A percentile compares a stretch with the other conserved stretches of the same genome.
Evolutionary conservation across 1,139 yeast genomes (phyloP).

Genomic region (Yamadazyma pseudoaaseri): DNA sequence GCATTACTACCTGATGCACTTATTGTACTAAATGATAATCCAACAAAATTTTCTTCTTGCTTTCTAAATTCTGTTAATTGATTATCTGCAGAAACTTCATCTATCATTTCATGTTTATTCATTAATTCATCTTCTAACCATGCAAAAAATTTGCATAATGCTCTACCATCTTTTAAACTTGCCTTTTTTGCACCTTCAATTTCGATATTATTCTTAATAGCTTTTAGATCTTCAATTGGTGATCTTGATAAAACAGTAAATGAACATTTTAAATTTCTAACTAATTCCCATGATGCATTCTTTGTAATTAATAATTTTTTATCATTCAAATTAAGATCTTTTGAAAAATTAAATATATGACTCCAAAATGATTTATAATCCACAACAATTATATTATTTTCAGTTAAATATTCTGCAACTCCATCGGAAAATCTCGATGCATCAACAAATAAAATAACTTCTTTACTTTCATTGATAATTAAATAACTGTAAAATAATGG

Average conservation of each 20-base stretch:
- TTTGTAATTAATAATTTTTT: constrained; percentile 59
- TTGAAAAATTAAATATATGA: constrained; percentile 44
- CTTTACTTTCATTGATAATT: constrained; percentile 47
- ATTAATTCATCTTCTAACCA: constrained; percentile 78
- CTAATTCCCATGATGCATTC: constrained; percentile 79
- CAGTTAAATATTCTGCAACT: constrained; percentile 31
- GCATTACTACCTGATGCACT: constrained; percentile 93
- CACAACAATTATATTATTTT: constrained; percentile 45
- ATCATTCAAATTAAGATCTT: constrained; percentile 35
- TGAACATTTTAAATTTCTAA: constrained; percentile 46
- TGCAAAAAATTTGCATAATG: constrained; percentile 73
- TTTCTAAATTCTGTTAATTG: constrained; percentile 65
- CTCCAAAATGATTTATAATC: constrained; percentile 59
- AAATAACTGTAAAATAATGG: constrained; percentile 90
- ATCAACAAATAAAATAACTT: constrained; percentile 53
- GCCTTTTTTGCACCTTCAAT: constrained; percentile 73
- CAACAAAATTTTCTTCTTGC: constrained; percentile 62
- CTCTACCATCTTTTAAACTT: constrained; percentile 85
- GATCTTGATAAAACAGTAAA: constrained; percentile 50
- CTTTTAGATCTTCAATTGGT: constrained; percentile 71
- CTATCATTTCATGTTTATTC: constrained; percentile 55
- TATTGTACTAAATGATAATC: constrained; percentile 88
- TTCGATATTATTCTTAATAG: constrained; percentile 74
- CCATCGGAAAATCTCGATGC: constrained; percentile 27
- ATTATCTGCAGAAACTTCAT: constrained; percentile 78